These are phyloP conservation scores for Parsonsia alboflavescens DNA, from an alignment of 257 asterid species.

Conservation along the genomic window DNA sequence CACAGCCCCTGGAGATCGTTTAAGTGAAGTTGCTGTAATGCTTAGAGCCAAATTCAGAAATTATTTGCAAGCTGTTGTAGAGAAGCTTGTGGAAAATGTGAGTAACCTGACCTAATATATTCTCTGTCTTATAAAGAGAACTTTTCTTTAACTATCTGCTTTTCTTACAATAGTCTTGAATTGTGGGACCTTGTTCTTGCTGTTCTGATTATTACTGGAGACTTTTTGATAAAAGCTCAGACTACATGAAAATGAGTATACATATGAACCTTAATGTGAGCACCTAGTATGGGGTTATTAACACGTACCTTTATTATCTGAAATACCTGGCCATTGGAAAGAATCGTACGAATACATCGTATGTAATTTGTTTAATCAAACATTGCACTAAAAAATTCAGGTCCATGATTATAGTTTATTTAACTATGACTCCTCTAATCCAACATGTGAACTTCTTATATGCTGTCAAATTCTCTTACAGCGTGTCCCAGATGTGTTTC, in stretches of 20 bases:
- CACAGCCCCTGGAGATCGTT: conserved; percentile 42
- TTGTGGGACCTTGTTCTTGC: neutral
- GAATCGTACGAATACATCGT: neutral
- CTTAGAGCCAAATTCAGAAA: conserved; percentile 51
- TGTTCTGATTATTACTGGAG: neutral
- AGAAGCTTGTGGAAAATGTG: conserved; percentile 49
- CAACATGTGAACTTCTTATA: neutral
- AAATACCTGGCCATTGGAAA: neutral
- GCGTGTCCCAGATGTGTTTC: neutral
- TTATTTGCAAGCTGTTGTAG: conserved; percentile 50
- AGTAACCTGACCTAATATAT: conserved; percentile 15
- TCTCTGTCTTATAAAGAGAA: neutral
- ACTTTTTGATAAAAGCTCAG: neutral
- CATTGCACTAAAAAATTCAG: too few species aligned
- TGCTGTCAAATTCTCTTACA: neutral
- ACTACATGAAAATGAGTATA: neutral
- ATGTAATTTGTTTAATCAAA: neutral
- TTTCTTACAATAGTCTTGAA: neutral
- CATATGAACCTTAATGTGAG: neutral
- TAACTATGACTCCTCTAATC: neutral
- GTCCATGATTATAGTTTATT: too few species aligned
- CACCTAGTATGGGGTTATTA: neutral
- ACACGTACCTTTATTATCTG: neutral
- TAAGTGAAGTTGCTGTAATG: conserved; percentile 52
- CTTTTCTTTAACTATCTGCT: neutral